Percentiles rank a stretch among this genome's conserved stretches.
Conservation (phyloP, 2,329 filamentous ascomycete genomes). For the Chalaropsis thielavioides region DNA sequence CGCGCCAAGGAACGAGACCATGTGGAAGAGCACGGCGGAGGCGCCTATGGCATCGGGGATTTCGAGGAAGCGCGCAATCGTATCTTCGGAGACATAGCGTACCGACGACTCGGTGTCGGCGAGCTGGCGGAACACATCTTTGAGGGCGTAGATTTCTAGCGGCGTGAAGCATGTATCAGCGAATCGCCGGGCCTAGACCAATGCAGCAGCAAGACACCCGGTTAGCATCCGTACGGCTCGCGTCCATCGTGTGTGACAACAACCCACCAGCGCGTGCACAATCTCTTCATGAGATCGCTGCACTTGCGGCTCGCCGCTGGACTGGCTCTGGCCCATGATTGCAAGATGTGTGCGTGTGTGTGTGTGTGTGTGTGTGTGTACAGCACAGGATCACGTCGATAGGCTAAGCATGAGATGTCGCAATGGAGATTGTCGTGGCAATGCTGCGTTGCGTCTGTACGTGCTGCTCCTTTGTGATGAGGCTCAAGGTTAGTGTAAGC, state of each 20-base stretch:
- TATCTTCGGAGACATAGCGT: conserved; percentile 55
- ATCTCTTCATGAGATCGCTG: conserved; percentile 8
- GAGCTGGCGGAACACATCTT: conserved; percentile 56
- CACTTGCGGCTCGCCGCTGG: neutral
- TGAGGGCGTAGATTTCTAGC: conserved; percentile 58
- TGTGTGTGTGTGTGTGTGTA: no score
- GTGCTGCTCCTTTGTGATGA: neutral
- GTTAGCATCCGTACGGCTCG: neutral
- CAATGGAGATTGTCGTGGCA: no score
- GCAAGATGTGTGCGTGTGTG: neutral
- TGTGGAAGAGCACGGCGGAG: conserved; percentile 55
- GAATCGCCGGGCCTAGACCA: conserved; percentile 43
- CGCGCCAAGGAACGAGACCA: conserved; percentile 55
- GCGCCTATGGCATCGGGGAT: conserved; percentile 55
- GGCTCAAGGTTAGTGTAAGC: neutral
- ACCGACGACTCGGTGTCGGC: conserved; percentile 49
- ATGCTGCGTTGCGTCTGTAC: neutral
- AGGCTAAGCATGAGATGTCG: neutral
- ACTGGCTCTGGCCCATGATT: conserved; percentile 9
- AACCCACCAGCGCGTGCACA: conserved; percentile 7
- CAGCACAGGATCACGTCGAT: neutral
- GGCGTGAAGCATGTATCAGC: conserved; percentile 56
- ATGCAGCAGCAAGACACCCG: neutral
- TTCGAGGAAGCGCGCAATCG: conserved; percentile 56
- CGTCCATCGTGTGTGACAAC: neutral